Conservation (phyloP, 148 eudicot genomes). For the Diospyros lotus region DNA sequence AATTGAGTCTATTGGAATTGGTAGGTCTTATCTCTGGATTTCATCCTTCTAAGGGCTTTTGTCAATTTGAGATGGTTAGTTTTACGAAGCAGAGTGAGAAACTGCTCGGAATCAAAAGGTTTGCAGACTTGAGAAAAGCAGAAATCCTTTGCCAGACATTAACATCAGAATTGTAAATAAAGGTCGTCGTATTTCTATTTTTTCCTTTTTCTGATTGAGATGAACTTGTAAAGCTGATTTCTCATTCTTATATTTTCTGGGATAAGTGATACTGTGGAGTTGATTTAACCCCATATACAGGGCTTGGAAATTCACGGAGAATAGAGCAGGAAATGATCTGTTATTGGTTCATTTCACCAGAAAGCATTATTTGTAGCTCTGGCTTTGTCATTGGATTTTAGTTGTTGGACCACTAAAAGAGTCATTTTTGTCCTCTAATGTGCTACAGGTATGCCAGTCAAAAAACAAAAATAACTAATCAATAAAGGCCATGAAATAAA, state of each 20-base stretch:
- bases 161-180: neutral
- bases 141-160: neutral
- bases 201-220: too few relatives aligned
- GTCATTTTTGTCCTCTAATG: too few relatives aligned
- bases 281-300: neutral
- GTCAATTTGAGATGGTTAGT: neutral
- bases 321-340: slow-evolving; percentile 6
- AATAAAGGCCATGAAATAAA: too few relatives aligned
- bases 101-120: neutral
- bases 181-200: neutral
- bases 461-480: neutral
- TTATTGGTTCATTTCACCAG: neutral
- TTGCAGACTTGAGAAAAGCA: neutral
- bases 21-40: neutral
- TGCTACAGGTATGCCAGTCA: too few relatives aligned
- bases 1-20: neutral
- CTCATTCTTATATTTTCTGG: too few relatives aligned
- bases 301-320: neutral
- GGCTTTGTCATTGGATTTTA: neutral
- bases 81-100: neutral
- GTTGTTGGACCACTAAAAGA: neutral
- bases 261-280: neutral
- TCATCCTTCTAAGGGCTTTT: neutral
- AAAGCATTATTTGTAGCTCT: neutral
- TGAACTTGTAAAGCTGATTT: too few relatives aligned